phyloP scores from a whole-genome alignment of 768 basidiomycete genomes.

The Phaffia tasmanica region DNA sequence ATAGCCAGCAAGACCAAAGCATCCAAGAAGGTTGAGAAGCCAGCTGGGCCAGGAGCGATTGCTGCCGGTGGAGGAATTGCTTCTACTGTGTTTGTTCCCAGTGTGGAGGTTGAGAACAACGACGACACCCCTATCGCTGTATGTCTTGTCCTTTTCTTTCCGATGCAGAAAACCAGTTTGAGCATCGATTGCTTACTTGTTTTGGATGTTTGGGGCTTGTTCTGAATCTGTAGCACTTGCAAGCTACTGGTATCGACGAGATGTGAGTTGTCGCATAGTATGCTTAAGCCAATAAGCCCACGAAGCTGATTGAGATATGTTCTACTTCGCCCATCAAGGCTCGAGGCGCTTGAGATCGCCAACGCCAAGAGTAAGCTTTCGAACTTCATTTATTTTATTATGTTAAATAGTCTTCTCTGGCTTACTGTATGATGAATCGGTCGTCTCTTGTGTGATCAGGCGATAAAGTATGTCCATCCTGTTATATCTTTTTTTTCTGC shows the following conservation, averaged over 20 bases:
- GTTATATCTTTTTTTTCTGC: not conserved
- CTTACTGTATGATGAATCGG: conserved; percentile 1
- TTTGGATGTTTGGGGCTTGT: not conserved
- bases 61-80: conserved; percentile 51
- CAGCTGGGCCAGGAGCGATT: conserved; percentile 74
- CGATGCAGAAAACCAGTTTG: not conserved
- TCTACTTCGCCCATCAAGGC: conserved; percentile 45
- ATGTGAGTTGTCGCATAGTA: not conserved
- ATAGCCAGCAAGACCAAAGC: too few relatives aligned
- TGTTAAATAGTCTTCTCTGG: not conserved
- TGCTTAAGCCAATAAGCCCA: not conserved
- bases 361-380: conserved; percentile 84
- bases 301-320: not conserved
- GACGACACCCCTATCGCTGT: conserved; percentile 42
- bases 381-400: conserved; percentile 38
- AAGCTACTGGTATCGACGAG: conserved; percentile 71
- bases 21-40: conserved; percentile 31
- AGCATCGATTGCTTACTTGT: not conserved
- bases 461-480: not conserved
- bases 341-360: conserved; percentile 78
- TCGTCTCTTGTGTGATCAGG: not conserved
- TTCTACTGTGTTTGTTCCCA: conserved; percentile 26
- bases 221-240: conserved; percentile 46
- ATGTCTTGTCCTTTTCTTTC: not conserved
- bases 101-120: conserved; percentile 24